Base-by-base conservation (phyloP, 305 asterid genomes). In the Fraxinus velutina region DNA sequence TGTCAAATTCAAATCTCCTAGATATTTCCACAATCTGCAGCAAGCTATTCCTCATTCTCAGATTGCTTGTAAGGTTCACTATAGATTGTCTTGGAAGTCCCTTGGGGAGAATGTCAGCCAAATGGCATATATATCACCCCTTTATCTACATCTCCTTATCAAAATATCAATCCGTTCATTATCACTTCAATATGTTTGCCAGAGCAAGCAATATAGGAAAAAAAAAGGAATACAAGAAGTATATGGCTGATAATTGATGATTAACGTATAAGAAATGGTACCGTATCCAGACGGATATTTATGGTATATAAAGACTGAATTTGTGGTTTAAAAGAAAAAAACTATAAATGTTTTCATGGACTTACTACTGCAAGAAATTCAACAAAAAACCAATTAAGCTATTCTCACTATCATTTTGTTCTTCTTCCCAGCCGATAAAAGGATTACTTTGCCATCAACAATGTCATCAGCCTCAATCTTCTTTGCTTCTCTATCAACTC, bases 391-490 rank as follows among this genome's bases (percentile, higher is more conserved):
- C 62, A 21, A 68, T 89, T 85, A 93, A 66, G 97, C 86, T 73
- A 93, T 75, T 81, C 97, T 92, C 80, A 94, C 96, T 74, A 94
- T 86, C 96, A 94, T 91, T 88, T 91, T 94, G 79, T 91, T 93
- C 93, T 95, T 95, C 93, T 93, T 95, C 86, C 99, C 98, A 0
- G 97, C 95, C 15, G 99, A 91, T 75, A 95, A 78, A 86, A 95
- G 97, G 32, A 95, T 83, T 78, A 93, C 89, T 80, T 89, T 95
- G 22, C 96, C 94, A 76, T 91, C 97, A 15, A 93, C 88, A 82
- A 95, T 91, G 86, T 95, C 98, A 84, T 83, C 88, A 24, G 82
- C 83, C 85, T 95, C 97, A 78, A 93, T 89, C 90, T 81, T 93
- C 90, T 91, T 93, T 17, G 86, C 92, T 84, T 95, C 99, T 22